phyloP scores from a whole-genome alignment of 805 yeast species.

The Zygotorulaspora florentina region DNA sequence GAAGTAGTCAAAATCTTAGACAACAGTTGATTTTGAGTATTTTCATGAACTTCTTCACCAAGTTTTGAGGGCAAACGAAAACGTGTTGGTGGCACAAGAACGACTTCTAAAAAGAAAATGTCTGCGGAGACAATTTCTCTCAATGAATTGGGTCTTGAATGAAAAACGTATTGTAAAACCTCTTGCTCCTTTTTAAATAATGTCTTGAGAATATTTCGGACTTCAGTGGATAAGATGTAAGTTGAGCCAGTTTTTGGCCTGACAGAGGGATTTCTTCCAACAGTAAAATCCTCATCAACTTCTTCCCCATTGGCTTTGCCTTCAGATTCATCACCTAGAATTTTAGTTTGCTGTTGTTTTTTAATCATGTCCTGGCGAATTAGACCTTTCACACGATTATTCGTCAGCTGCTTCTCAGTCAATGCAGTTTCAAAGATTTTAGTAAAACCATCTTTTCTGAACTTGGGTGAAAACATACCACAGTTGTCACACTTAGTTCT shows the following conservation, averaged over 20 bases:
- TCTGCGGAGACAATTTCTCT: slow-evolving; percentile 57
- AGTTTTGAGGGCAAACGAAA: slow-evolving; percentile 94
- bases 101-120: slow-evolving; percentile 81
- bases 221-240: slow-evolving; percentile 83
- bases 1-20: slow-evolving; percentile 77
- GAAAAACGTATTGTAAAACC: slow-evolving; percentile 69
- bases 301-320: slow-evolving; percentile 26
- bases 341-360: slow-evolving; percentile 31
- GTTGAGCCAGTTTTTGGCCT: slow-evolving; percentile 71
- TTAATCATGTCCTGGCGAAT: slow-evolving; percentile 67
- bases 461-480: slow-evolving; percentile 90
- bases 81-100: slow-evolving; percentile 94
- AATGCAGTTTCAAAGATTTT: slow-evolving; percentile 88
- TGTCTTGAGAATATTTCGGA: slow-evolving; percentile 68
- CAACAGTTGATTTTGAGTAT: slow-evolving; percentile 83
- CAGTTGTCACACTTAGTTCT: slow-evolving; percentile 94
- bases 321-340: slow-evolving; percentile 17
- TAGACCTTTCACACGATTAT: slow-evolving; percentile 79
- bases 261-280: slow-evolving; percentile 44
- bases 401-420: slow-evolving; percentile 71
- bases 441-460: slow-evolving; percentile 90
- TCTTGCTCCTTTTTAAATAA: slow-evolving; percentile 72
- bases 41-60: slow-evolving; percentile 95
- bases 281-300: slow-evolving; percentile 34
- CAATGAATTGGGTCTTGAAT: slow-evolving; percentile 62